A percentile compares a stretch with the other conserved stretches of the same genome.
Evolutionary conservation across 306 rosid species (phyloP).

Genomic region (Vigna trinervia): DNA sequence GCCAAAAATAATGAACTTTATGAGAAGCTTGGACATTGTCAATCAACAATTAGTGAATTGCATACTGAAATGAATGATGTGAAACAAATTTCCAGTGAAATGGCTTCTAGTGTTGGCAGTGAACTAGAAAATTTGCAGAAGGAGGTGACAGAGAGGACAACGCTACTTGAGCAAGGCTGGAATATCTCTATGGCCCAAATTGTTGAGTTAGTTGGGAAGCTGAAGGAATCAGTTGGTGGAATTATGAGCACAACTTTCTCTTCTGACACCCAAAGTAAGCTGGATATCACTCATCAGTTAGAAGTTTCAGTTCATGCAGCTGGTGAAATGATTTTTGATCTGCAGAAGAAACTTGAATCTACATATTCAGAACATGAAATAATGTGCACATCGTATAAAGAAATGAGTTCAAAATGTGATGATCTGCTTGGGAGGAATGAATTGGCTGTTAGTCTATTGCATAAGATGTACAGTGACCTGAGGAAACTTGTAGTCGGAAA

Average conservation of each 20-base stretch:
- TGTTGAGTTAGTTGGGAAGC: slow-evolving; percentile 65
- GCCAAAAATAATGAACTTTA: slow-evolving; percentile 59
- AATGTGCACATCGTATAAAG: slow-evolving; percentile 57
- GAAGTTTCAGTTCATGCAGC: slow-evolving; percentile 69
- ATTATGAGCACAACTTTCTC: slow-evolving; percentile 42
- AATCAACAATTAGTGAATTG: slow-evolving; percentile 64
- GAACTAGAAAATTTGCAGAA: slow-evolving; percentile 70
- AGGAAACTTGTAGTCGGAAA: slow-evolving; percentile 55
- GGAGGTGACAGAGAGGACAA: slow-evolving; percentile 62
- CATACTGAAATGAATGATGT: slow-evolving; percentile 58
- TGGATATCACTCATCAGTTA: slow-evolving; percentile 45
- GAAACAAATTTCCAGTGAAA: slow-evolving; percentile 64
- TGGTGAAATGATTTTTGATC: slow-evolving; percentile 65
- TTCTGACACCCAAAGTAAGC: slow-evolving; percentile 40
- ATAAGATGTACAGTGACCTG: slow-evolving; percentile 59
- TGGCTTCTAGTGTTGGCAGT: slow-evolving; percentile 61
- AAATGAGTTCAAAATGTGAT: slow-evolving; percentile 60
- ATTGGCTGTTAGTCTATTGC: slow-evolving; percentile 59
- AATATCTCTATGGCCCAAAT: slow-evolving; percentile 56
- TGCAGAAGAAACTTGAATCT: slow-evolving; percentile 70
- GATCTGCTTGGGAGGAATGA: slow-evolving; percentile 72
- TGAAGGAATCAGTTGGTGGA: slow-evolving; percentile 64
- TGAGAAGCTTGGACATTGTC: slow-evolving; percentile 63
- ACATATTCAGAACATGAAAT: slow-evolving; percentile 58
- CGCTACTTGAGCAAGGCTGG: slow-evolving; percentile 72